Evolutionary conservation across 106 monocot genomes (phyloP).

Genomic region (Dendrobium catenatum): DNA sequence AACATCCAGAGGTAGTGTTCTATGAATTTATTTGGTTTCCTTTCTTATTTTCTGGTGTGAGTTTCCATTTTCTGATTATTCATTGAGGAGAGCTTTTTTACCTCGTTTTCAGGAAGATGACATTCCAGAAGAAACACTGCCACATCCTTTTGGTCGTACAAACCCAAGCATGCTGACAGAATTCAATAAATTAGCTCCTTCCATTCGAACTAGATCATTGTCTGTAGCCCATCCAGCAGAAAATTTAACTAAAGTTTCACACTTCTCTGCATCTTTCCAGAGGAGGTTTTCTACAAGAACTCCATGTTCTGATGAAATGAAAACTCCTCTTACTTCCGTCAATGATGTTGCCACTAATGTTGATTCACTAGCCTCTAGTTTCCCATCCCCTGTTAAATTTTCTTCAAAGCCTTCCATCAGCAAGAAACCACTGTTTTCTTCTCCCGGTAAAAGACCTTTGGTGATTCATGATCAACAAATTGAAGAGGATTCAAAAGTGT

Average conservation of each 20-base stretch:
- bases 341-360: constrained; percentile 5
- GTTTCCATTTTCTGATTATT: not conserved
- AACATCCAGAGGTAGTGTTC: not conserved
- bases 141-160: constrained; percentile 43
- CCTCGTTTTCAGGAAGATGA: constrained; percentile 47
- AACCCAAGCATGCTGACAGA: not conserved
- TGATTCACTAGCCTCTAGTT: constrained; percentile 7
- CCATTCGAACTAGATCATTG: not conserved
- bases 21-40: not conserved
- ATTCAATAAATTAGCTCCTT: not conserved
- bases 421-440: constrained; percentile 19
- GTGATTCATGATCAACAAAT: not conserved
- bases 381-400: constrained; percentile 15
- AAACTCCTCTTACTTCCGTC: constrained; percentile 19
- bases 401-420: constrained; percentile 4
- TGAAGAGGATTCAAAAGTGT: not conserved
- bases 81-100: not conserved
- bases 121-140: constrained; percentile 47
- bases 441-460: constrained; percentile 4
- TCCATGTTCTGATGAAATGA: constrained; percentile 12
- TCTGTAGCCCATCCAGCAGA: not conserved
- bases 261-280: constrained; percentile 42
- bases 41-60: not conserved
- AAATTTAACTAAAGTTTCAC: constrained; percentile 31
- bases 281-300: constrained; percentile 35